These are phyloP conservation scores for Starmera stellimalicola DNA, from an alignment of 1,139 yeast species.

Conservation along the genomic window DNA sequence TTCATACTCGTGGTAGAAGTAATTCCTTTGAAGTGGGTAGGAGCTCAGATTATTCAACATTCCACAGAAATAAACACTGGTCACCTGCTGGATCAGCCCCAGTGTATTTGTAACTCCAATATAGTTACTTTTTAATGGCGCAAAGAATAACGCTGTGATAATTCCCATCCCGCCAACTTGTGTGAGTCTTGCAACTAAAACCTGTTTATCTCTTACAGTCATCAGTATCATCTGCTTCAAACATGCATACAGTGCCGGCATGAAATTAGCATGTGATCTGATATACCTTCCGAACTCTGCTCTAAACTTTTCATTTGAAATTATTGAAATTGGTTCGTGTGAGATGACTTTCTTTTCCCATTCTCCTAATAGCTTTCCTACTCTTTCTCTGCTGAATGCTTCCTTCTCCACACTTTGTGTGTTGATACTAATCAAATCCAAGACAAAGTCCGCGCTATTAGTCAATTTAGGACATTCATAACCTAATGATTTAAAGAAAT, in stretches of 20 bases:
- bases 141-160: slow-evolving; percentile 57
- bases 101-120: slow-evolving; percentile 58
- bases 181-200: slow-evolving; percentile 53
- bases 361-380: slow-evolving; percentile 18
- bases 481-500: slow-evolving; percentile 37
- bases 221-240: slow-evolving; percentile 13
- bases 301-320: slow-evolving; percentile 5
- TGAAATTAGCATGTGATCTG: slow-evolving; percentile 23
- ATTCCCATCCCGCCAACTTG: slow-evolving; percentile 62
- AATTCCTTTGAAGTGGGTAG: slow-evolving; percentile 66
- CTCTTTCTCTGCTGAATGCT: slow-evolving; percentile 26
- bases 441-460: slow-evolving; percentile 64
- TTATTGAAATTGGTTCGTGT: background rate
- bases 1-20: slow-evolving; percentile 70
- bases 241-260: slow-evolving; percentile 23
- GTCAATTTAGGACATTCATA: slow-evolving; percentile 47
- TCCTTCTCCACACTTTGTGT: slow-evolving; percentile 27
- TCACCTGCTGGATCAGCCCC: slow-evolving; percentile 68
- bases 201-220: slow-evolving; percentile 36
- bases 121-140: slow-evolving; percentile 53
- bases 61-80: slow-evolving; percentile 70
- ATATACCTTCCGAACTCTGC: slow-evolving; percentile 8
- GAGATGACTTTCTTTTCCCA: slow-evolving; percentile 15
- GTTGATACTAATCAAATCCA: slow-evolving; percentile 52
- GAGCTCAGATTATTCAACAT: slow-evolving; percentile 69